Base-by-base conservation (phyloP, 305 asterid species). In the Petunia hybrid region DNA sequence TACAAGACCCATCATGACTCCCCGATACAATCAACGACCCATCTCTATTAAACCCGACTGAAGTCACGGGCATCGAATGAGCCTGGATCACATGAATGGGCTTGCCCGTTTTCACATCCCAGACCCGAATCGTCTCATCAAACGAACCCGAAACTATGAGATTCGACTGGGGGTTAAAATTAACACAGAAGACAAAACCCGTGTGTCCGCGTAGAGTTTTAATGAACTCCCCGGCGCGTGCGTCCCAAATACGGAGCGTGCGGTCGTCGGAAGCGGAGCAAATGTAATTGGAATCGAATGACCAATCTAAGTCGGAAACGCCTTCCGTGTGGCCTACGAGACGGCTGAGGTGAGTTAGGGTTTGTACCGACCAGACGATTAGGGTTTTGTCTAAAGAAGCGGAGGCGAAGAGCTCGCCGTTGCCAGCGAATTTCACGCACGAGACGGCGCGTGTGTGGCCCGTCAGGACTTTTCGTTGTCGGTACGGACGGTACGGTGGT, bases 231-330 rank as follows among this genome's bases (percentile, higher is more conserved):
- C 87, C 94, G 75, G 92, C 68, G 79, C 94, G 94, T 14, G 90
- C 96, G 84, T 83, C 90, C 99, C 98, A 95, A 80, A 95, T 92
- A 69, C 96, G 99, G 88, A 95, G 85, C 46, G 99, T 92, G 46
- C 94, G 90, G 76, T 95, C 99, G 83, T 95, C 99, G 66, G 99
- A 95, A 82, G 98, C 99, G 84, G 99, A 93, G 86, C 98, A 93
- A 60, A 95, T 82, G 92, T 93, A 93, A 31, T 90, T 89, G 81
- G 97, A 92, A 70, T 95, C 99, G 6, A 93, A 90, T 68, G 98
- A 94, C 97, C 97, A 95, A 67, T 97, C 88, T 4, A 95, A 88
- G 83, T 95, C 99, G 86, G 88, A 89, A 80, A 95, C 81, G 74
- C 99, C 99, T 9, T 90, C 95, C 40, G 95, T 85, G 85, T 95